These are phyloP conservation scores for Linum usitatissimum DNA, from an alignment of 345 rosid genomes.

Conservation along the genomic window DNA sequence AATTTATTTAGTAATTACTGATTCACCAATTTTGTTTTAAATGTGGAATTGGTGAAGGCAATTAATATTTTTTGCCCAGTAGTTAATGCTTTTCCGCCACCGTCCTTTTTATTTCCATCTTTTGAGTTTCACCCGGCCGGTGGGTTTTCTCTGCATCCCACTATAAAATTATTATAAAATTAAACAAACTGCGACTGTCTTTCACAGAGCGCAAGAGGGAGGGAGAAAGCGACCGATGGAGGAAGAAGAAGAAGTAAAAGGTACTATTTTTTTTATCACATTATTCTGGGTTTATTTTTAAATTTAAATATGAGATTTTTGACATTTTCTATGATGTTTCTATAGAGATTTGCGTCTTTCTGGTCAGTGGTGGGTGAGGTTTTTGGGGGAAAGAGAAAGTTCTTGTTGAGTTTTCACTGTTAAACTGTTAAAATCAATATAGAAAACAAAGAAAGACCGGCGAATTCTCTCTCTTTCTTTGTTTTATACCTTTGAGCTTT, in stretches of 20 bases:
- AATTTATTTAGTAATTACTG: neutral
- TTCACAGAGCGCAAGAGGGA: neutral
- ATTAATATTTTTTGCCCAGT: neutral
- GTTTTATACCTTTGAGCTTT: neutral
- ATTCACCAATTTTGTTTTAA: neutral
- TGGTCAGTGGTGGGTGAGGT: neutral
- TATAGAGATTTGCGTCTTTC: neutral
- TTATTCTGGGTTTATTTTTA: neutral
- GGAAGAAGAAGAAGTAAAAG: conserved; percentile 5
- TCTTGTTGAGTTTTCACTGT: neutral
- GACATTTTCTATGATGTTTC: neutral
- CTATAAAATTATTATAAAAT: neutral
- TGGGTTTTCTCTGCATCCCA: neutral
- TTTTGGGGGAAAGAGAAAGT: neutral
- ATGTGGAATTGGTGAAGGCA: neutral
- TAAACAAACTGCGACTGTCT: neutral
- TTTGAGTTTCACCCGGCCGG: neutral
- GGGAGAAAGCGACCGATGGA: neutral
- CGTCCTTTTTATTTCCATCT: neutral
- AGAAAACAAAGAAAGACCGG: neutral
- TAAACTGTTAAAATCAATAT: neutral
- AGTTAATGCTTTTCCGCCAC: neutral
- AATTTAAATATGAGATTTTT: neutral
- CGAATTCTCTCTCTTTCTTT: neutral
- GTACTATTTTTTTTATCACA: neutral